Base-by-base conservation (phyloP, 441 rosid species). In the Syzygium malaccense region DNA sequence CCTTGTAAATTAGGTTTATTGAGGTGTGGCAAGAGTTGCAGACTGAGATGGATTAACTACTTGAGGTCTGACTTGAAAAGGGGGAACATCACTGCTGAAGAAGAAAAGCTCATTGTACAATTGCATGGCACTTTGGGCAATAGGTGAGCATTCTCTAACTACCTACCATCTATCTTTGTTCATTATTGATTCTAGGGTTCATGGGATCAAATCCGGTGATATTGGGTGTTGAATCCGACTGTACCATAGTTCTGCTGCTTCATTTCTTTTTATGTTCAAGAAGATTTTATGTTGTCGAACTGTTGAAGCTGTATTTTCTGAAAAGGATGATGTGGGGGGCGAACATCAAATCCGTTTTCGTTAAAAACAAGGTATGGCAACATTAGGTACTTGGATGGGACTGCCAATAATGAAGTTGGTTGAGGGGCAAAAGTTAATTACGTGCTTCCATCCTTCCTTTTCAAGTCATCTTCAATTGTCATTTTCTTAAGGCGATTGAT, bases 21-120 rank as follows among this genome's bases (percentile, higher is more conserved):
- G 87, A 96, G 99, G 88, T 97, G 99, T 87, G 99, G 99, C 15
- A 97, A 97, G 94, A 97, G 99, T 78, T 97, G 99, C 89, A 94
- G 99, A 89, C 91, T 97, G 90, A 96, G 99, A 92, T 97, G 99
- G 99, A 94, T 95, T 66, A 97, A 97, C 88, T 96, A 97, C 90
- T 91, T 97, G 87, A 95, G 96, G 92, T 89, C 92, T 86, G 98
- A 92, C 60, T 88, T 97, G 91, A 97, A 95, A 92, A 95, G 97
- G 93, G 99, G 99, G 32, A 96, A 95, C 89, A 94, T 97, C 78
- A 93, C 98, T 45, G 32, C 95, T 56, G 93, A 94, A 86, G 99
- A 97, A 85, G 97, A 97, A 90, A 94, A 94, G 49, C 93, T 89
- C 91, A 96, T 97, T 85, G 93, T 97, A 45, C 93, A 94, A 92